A percentile compares a stretch with the other conserved stretches of the same genome.
Conservation (phyloP, 805 yeast genomes). For the Hanseniaspora singularis region DNA sequence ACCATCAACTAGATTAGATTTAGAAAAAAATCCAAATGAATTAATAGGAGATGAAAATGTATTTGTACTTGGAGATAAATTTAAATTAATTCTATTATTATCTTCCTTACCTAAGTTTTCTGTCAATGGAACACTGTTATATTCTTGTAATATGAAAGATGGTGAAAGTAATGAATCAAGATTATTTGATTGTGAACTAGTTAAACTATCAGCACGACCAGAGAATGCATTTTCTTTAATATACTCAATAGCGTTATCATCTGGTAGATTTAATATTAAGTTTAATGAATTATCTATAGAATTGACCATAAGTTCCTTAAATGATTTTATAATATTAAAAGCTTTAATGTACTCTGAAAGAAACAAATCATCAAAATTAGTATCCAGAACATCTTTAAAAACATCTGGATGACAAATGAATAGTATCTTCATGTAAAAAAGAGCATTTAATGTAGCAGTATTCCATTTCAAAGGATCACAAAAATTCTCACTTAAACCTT, state of each 20-base stretch:
- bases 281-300: background rate
- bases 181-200: too few species aligned
- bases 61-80: too few species aligned
- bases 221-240: too few species aligned
- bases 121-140: too few species aligned
- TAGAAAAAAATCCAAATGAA: background rate
- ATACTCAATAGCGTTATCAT: background rate
- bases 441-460: conserved; percentile 3
- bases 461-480: conserved; percentile 16
- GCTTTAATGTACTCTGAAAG: conserved; percentile 4
- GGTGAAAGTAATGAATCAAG: too few species aligned
- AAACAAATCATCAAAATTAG: background rate
- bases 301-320: background rate
- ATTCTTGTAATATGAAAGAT: too few species aligned
- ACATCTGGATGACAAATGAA: conserved; percentile 4
- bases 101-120: too few species aligned
- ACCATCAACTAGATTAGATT: background rate
- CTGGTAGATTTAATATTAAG: background rate
- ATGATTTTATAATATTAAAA: conserved; percentile 1
- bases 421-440: conserved; percentile 5
- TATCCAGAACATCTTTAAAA: background rate
- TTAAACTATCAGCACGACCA: too few species aligned
- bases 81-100: too few species aligned
- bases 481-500: background rate
- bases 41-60: too few species aligned